Conservation (phyloP, 306 rosid genomes). For the Begonia peltatifolia region DNA sequence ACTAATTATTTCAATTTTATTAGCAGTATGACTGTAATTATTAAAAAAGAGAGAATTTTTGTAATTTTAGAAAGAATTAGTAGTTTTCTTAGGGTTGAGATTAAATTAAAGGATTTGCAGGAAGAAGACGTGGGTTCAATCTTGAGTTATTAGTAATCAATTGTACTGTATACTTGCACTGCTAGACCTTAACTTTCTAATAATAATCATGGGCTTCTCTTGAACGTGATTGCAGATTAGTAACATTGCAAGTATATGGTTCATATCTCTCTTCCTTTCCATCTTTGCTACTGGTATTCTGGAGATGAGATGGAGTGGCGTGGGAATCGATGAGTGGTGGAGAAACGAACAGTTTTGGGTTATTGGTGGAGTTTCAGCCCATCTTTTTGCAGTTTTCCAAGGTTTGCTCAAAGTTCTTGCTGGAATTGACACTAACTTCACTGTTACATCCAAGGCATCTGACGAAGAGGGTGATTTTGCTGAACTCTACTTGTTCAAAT, state of each 20-base stretch:
- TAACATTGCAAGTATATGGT: constrained; percentile 94
- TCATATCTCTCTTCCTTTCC: constrained; percentile 85
- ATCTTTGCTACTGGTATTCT: constrained; percentile 94
- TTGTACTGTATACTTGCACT: no score
- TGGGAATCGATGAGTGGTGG: constrained; percentile 97
- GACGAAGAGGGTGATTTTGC: constrained; percentile 87
- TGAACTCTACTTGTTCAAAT: constrained; percentile 86
- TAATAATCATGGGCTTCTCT: constrained; percentile 2
- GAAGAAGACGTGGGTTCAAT: no score
- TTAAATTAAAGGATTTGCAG: no score
- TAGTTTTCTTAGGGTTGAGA: no score
- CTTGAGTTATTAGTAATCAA: not conserved
- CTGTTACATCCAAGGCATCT: constrained; percentile 92
- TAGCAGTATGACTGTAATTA: no score
- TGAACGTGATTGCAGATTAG: constrained; percentile 56
- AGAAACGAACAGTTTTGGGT: constrained; percentile 93
- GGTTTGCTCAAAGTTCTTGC: constrained; percentile 94
- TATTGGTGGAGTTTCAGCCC: no score
- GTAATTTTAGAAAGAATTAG: no score
- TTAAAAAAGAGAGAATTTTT: no score
- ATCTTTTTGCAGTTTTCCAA: constrained; percentile 86
- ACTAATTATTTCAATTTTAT: no score
- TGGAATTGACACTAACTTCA: constrained; percentile 93
- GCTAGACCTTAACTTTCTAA: no score
- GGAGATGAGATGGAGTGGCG: constrained; percentile 99